Percentiles rank a stretch among this genome's conserved stretches.
These are phyloP conservation scores for Oxalis stricta DNA, from an alignment of 441 rosid species.

Conservation along the genomic window DNA sequence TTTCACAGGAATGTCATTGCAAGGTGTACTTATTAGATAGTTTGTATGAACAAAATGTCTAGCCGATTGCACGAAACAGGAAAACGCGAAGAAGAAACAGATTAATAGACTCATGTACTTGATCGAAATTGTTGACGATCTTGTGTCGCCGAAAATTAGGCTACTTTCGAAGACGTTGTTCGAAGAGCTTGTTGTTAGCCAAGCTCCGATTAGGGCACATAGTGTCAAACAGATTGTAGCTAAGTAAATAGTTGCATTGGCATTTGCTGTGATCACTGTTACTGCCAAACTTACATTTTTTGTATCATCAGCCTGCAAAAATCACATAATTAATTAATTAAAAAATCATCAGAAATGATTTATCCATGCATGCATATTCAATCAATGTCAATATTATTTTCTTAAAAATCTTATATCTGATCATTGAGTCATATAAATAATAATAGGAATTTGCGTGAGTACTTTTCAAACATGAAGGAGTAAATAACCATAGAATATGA, in stretches of 20 bases:
- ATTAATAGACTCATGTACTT: conserved; percentile 53
- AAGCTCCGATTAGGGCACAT: conserved; percentile 64
- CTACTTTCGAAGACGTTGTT: conserved; percentile 28
- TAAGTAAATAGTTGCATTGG: conserved; percentile 49
- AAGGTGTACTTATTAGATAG: conserved; percentile 43
- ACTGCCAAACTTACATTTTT: conserved; percentile 23
- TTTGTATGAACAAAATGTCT: conserved; percentile 50
- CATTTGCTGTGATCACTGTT: conserved; percentile 41
- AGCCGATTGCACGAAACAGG: conserved; percentile 64
- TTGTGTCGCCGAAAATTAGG: conserved; percentile 62
- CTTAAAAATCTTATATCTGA: no score
- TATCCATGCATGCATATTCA: no score
- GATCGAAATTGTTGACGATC: conserved; percentile 41
- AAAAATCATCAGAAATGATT: no score
- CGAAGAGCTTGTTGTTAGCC: conserved; percentile 41
- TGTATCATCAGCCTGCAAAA: conserved; percentile 28
- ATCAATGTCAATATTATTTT: no score
- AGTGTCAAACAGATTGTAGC: conserved; percentile 51
- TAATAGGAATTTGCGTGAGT: no score
- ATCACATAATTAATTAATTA: neutral
- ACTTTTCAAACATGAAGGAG: no score
- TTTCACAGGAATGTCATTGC: conserved; percentile 21
- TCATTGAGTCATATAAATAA: no score
- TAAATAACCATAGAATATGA: no score
- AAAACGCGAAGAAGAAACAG: conserved; percentile 55